Evolutionary conservation across 208 protist species (phyloP), one percentile per base, ranked within the genome.

Genomic region (Acanthamoeba culbertsoni): DNA sequence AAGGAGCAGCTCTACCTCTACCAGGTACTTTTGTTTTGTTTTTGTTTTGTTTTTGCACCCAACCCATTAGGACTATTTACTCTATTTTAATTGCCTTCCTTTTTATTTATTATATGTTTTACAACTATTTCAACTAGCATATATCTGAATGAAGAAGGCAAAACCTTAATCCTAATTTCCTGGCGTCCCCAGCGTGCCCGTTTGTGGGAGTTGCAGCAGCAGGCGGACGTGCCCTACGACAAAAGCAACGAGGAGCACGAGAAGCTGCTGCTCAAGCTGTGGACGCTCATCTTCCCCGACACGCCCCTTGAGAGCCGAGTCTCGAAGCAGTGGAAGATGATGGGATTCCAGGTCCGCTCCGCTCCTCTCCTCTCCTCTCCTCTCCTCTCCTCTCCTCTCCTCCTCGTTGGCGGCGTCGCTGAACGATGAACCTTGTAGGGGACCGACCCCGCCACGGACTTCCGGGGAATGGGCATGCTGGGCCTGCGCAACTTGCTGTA

Each of bases 391-490:
- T n/a, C n/a, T 75, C 28, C 65, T 75, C 20, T n/a, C 14, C 65
- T 16, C 35, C 28, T 75, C 65, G 12, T 75, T 75, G 28, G 12
- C 20, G 35, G 14, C 16, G 23, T 59, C 51, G n/a, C n/a, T n/a
- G n/a, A n/a, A n/a, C n/a, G n/a, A n/a, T n/a, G n/a, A n/a, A n/a
- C 7, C 35, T 48, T 2, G 12, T 33, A 89, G 89, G 96, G 95
- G 8, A 91, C 37, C 5, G 95, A 98, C 86, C 97, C 97, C 0
- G 95, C 95, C 6, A 98, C 97, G 8, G 98, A 98, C 91, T 98
- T 98, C 62, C 96, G 97, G n/a, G 97, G 98, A 3, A 97, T 94
- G n/a, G 97, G 97, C 45, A 33, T 97, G 40, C 92, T 98, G 51
- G 95, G 94, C 1, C 96, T 98, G 3, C 42, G 75, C 37, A 97